Evolutionary conservation across 257 asterid species (phyloP).

Genomic region (Solanum peruvianum): DNA sequence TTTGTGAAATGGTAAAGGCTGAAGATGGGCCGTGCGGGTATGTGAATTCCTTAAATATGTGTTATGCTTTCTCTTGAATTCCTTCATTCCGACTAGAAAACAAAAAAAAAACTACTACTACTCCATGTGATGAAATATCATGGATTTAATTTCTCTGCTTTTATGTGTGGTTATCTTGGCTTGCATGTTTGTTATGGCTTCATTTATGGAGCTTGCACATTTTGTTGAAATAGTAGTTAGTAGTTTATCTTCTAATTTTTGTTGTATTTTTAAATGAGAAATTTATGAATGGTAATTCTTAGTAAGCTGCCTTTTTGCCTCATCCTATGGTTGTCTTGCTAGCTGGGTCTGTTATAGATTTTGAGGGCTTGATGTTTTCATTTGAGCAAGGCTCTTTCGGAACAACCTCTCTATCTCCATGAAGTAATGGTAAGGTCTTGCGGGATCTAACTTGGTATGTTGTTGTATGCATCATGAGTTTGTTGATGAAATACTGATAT

Average conservation of each 20-base stretch:
- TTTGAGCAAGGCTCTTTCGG: neutral
- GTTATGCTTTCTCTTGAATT: neutral
- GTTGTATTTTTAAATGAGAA: no score
- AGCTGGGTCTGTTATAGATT: neutral
- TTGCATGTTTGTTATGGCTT: no score
- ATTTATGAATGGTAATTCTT: neutral
- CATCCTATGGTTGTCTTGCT: neutral
- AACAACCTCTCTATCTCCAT: no score
- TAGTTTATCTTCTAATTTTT: no score
- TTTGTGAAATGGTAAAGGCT: slow-evolving; percentile 36
- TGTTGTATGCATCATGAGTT: neutral
- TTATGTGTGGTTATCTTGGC: neutral
- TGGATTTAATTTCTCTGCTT: neutral
- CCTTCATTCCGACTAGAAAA: neutral
- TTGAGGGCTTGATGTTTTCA: neutral
- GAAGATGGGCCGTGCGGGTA: slow-evolving; percentile 76
- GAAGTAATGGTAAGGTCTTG: neutral
- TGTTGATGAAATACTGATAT: neutral
- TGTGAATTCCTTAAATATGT: slow-evolving; percentile 1
- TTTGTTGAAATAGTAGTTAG: no score
- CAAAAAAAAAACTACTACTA: no score
- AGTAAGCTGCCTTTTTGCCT: neutral
- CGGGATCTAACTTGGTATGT: neutral
- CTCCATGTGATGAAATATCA: no score
- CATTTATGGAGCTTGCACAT: no score